Base-by-base conservation (phyloP, 805 yeast species). In the Ogataea philodendri region DNA sequence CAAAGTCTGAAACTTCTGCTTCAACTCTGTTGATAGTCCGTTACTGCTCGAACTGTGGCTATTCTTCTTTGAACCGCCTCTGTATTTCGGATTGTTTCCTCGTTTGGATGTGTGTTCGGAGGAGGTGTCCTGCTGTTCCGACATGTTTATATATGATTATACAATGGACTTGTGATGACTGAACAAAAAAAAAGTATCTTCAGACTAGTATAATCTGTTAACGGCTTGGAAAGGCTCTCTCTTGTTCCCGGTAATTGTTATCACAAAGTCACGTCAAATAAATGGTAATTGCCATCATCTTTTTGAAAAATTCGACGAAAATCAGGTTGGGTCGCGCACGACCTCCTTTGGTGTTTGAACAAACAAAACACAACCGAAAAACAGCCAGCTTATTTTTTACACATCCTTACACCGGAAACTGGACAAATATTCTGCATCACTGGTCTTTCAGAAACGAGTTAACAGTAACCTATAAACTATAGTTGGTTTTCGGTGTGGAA, bases 401-500 rank as follows among this genome's bases (percentile, higher is more conserved):
- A 30, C 40, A 36, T 25, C 40, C 15, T 9, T 36, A 26, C 40
- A 30, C 40, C 28, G 15, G 9, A 1, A 17, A 5, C 3, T 16
- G 18, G 19, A 15, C 13, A 26, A 10, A 15, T 10, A n/a, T 20
- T 24, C 9, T 9, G 16, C n/a, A n/a, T n/a, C n/a, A n/a, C n/a
- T n/a, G n/a, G n/a, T n/a, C 16, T 26, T 16, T 26, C n/a, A 16
- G 29, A 7, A 28, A 14, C 17, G 19, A 30, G 10, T 25, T 30
- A 22, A 32, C 23, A 5, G 11, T 11, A 15, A 14, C 24, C 14
- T 13, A n/a, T n/a, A n/a, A n/a, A n/a, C 22, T 33, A 26, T 9
- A 41, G 27, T 65, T 74, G 78, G 65, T 66, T 67, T 62, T 74
- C 70, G 55, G 94, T 74, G 75, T 81, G 88, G 95, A 93, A 93